Evolutionary conservation across 2,329 filamentous ascomycete genomes (phyloP), one percentile per base, ranked within the genome.

Genomic region (Aciculosporium take): DNA sequence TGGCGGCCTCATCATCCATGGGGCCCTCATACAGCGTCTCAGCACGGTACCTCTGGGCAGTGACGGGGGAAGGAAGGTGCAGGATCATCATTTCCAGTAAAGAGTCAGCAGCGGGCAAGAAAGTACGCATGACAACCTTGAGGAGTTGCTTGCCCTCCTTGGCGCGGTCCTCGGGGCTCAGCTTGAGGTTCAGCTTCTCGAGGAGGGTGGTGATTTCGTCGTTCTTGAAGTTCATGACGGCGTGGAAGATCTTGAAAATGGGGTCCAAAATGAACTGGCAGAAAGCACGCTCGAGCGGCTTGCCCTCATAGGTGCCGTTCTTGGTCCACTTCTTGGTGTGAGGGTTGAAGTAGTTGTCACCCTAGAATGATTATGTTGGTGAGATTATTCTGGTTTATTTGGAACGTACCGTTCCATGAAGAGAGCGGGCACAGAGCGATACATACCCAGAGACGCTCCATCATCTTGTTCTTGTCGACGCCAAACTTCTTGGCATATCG

Each of bases 261-360:
- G 91, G 91, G 72, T 98, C 91, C 61, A 98, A 70, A 66, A 96
- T 94, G 76, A 98, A 98, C 79, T 91, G 84, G 77, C 91, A 94
- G 84, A 98, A 98, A 56, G 89, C 86, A 83, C 91, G 91, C 80
- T 96, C 91, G 45, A 94, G 79, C 51, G 68, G 64, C 76, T 94
- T 82, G 63, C 87, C 89, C 60, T 94, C 87, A 63, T 85, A 71
- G 52, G 76, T 83, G 56, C 72, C 73, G 64, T 71, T 76, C 76
- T 84, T 96, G 68, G 88, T 89, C 91, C 91, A 98, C 81, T 98
- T 98, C 86, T 96, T 98, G 76, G 91, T 98, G 72, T 85, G 78
- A 57, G 91, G 85, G 79, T 98, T 96, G 84, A 98, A 98, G 80
- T 78, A 98, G 79, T 87, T 95, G 81, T 98, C 91, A 56, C 91